phyloP scores from a whole-genome alignment of 2,329 filamentous ascomycete genomes.

The Zymoseptoria passerinii region DNA sequence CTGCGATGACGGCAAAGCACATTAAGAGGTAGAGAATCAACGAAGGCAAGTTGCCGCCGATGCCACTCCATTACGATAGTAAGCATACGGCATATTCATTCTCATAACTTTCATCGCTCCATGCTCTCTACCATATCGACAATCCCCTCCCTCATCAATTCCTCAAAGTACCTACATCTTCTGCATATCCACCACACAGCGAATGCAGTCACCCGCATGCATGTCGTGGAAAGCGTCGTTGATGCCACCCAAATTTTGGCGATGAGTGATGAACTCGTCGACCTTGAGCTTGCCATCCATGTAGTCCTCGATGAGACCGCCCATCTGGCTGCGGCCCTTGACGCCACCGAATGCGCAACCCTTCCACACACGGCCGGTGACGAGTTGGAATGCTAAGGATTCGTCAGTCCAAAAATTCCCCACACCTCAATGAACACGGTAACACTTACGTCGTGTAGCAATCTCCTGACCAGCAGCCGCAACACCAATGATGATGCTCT shows the following conservation, averaged over 20 bases:
- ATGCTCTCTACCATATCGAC: neutral
- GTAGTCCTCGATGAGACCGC: slow-evolving; percentile 81
- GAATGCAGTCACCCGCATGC: slow-evolving; percentile 95
- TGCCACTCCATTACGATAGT: neutral
- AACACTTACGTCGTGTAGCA: slow-evolving; percentile 74
- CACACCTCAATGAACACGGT: neutral
- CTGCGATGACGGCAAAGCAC: neutral
- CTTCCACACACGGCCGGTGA: slow-evolving; percentile 95
- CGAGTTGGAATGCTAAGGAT: slow-evolving; percentile 81
- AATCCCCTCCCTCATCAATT: neutral
- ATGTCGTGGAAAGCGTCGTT: slow-evolving; percentile 87
- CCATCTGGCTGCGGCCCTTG: slow-evolving; percentile 91
- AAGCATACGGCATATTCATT: neutral
- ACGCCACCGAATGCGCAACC: slow-evolving; percentile 97
- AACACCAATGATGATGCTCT: slow-evolving; percentile 96
- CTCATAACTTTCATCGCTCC: neutral
- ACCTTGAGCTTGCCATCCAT: slow-evolving; percentile 86
- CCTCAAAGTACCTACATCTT: slow-evolving; percentile 17
- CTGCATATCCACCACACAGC: slow-evolving; percentile 71
- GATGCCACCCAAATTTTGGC: slow-evolving; percentile 72
- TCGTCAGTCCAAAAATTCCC: slow-evolving; percentile 5
- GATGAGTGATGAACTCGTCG: slow-evolving; percentile 98
- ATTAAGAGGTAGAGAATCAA: neutral
- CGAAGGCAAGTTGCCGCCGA: neutral
- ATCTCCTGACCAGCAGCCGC: slow-evolving; percentile 96